Evolutionary conservation across 768 basidiomycete species (phyloP), one percentile per base, ranked within the genome.

Genomic region (Fibroporia radiculosa): DNA sequence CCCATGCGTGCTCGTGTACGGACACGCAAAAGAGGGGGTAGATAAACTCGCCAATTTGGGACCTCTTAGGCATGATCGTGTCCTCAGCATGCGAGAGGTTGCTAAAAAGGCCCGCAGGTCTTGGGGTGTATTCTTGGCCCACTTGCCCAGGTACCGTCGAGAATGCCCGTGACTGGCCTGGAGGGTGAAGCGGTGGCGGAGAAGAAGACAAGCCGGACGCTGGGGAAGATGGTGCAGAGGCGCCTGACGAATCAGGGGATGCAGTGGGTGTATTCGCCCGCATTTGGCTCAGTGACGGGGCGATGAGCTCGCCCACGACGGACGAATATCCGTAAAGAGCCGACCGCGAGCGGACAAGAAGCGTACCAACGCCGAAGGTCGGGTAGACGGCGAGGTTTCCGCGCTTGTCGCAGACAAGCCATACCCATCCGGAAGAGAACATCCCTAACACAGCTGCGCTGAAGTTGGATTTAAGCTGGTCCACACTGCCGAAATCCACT

Each of bases 351-450:
- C 54, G 39, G 49, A 93, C 73, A 54, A 98, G 80, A 18, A 96
- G 70, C 1, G 95, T 95, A 14, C 90, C 91, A 0, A 89, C 74
- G 4, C 89, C 93, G 57, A 91, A 88, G 0, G 93, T 95, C 13
- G 90, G 86, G 39, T 92, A 62, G 49, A 93, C 73, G 20, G 79
- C 91, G 43, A 82, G 63, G 51, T 74, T 72, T 13, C 78, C 79
- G 4, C 61, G 57, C 16, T 64, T 55, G 66, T 90, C 85, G 3
- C 75, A 75, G 48, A 93, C 90, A 60, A 95, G 76, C 93, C 92
- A 95, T 45, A 92, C 70, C 69, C 78, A 93, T 42, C 90, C 90
- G 24, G 76, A 78, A 45, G 79, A 79, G 55, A 80, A 80, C 73
- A 91, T 80, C 49, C 88, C 91, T 40, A 75, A 67, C 27, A 74